These are phyloP conservation scores for Posidonia oceanica DNA, from an alignment of 116 monocot species.

Conservation along the genomic window DNA sequence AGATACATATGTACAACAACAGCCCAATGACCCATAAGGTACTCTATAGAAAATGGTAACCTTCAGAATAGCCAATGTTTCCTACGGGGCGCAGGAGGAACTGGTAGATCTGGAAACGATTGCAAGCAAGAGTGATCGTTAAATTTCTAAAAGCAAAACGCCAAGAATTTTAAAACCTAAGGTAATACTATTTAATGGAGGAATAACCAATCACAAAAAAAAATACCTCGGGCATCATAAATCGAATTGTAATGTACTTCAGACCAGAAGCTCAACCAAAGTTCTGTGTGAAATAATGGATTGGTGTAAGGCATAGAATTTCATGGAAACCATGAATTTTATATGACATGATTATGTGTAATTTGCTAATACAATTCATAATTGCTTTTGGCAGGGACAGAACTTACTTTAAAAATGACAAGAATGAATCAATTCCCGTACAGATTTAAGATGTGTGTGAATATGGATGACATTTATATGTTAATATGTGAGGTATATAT, in stretches of 20 bases:
- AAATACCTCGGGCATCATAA: slow-evolving; percentile 58
- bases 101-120: slow-evolving; percentile 36
- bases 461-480: too few relatives aligned
- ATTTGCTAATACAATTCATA: too few relatives aligned
- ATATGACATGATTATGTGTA: too few relatives aligned
- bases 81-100: slow-evolving; percentile 48
- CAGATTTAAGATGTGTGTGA: too few relatives aligned
- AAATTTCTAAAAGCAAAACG: neutral
- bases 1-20: slow-evolving; percentile 7
- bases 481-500: too few relatives aligned
- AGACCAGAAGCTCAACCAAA: slow-evolving; percentile 98
- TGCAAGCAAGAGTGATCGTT: neutral
- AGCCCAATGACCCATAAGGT: neutral
- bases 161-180: neutral
- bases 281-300: slow-evolving; percentile 27
- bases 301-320: neutral
- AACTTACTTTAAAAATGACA: too few relatives aligned
- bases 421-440: too few relatives aligned
- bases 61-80: slow-evolving; percentile 73
- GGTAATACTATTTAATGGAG: neutral
- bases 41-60: neutral
- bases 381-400: too few relatives aligned
- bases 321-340: neutral
- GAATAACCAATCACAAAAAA: neutral
- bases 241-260: slow-evolving; percentile 98